Base-by-base conservation (phyloP, 2,329 filamentous ascomycete genomes). In the Colletotrichum liriopes region DNA sequence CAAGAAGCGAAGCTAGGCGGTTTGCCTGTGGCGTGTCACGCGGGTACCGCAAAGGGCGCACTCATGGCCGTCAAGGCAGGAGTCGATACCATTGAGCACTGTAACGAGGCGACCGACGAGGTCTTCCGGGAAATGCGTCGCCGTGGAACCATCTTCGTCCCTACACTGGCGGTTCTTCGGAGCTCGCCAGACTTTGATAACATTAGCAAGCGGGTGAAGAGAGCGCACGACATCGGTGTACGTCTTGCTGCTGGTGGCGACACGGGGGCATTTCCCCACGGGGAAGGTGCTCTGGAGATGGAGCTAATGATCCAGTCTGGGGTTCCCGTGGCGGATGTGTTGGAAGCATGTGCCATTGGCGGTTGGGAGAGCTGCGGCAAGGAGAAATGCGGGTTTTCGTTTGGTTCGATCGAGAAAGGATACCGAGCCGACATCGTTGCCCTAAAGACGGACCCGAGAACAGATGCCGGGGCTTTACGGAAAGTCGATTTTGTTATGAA, bases 401-500 rank as follows among this genome's bases (percentile, higher is more conserved):
- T 90, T 76, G 88, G 88, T 2, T 86, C 83, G 79, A 77, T 89
- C 35, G 86, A 86, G 62, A 77, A 83, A 61, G 88, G 86, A 0
- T 83, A 80, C 49, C 79, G 84, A 11, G 88, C 87, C 0, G 88
- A 90, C 78, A 82, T 90, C 14, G 82, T 89, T 59, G 87, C 86
- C 0, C 71, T 90, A 14, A 79, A 84, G 2, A 78, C 81, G 0
- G 84, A 89, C 74, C 83, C 85, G 3, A 78, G 80, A 35, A 73
- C 79, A 26, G 85, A 88, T 65, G 45, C 77, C 1, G 74, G 76
- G 26, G 84, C 84, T 2, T 71, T 90, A 39, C 81, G 87, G 64
- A 83, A 81, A 69, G 85, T 89, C 0, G 80, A 77, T 64, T 89
- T 89, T 76, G 88, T 90, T 23, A 89, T 90, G 87, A 90, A 90